Base-by-base conservation (phyloP, 2,329 filamentous ascomycete genomes). In the Microsporum canis region DNA sequence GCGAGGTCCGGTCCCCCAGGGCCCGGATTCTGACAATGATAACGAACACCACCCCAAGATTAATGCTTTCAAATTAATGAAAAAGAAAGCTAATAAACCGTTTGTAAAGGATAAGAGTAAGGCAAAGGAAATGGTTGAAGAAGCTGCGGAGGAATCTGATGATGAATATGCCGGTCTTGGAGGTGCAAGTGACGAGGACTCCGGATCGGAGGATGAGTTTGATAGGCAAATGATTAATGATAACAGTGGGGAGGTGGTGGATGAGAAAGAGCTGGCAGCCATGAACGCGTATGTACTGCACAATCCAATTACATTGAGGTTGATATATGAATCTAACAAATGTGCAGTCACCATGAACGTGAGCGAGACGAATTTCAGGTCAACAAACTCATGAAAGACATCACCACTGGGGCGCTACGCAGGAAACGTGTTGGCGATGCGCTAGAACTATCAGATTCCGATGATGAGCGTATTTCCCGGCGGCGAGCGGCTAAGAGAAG, bases 101-200 rank as follows among this genome's bases (percentile, higher is more conserved):
- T 95, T 91, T 67, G 83, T 96, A 75, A 89, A 87, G 73, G 91
- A 90, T 74, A 91, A 88, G 72, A 95, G 89, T 76, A 86, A 88
- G 70, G 92, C 91, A 0, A 91, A 86, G 69, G 86, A 87, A 29
- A 88, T 96, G 82, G 81, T 99, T 41, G 84, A 97, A 66, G 94
- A 96, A 66, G 91, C 95, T 71, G 92, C 94, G 63, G 89, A 96
- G 68, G 94, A 99, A 75, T 99, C 94, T 0, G 95, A 99, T 71
- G 94, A 99, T 71, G 94, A 99, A 73, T 99, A 97, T 72, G 92
- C 91, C 43, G 94, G 94, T 3, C 80, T 99, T 7, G 94, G 94
- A 66, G 94, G 94, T 64, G 87, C 80, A 8, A 92, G 91, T 73
- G 91, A 92, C 63, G 92, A 97, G 66, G 89, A 92, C 65, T 86